phyloP scores from a whole-genome alignment of 1,284 basidiomycete species.

The Moesziomyces sp. region DNA sequence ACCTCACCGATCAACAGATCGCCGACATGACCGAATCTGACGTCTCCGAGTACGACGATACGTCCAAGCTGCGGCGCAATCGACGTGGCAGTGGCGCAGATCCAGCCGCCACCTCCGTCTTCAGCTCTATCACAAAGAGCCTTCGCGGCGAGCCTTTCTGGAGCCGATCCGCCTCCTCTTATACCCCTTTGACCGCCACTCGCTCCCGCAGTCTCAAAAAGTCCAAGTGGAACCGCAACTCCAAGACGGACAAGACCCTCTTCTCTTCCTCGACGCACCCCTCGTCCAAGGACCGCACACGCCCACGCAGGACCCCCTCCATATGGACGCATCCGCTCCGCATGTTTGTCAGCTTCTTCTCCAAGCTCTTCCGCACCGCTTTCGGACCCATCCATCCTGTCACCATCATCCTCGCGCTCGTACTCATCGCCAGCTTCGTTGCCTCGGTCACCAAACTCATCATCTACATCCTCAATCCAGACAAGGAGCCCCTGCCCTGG shows the following conservation, averaged over 20 bases:
- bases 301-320: constrained; percentile 18
- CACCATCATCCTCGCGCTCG: constrained; percentile 51
- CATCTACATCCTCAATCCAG: constrained; percentile 92
- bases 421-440: constrained; percentile 55
- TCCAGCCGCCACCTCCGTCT: constrained; percentile 18
- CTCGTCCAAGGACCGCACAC: constrained; percentile 24
- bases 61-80: constrained; percentile 27
- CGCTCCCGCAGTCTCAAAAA: constrained; percentile 40
- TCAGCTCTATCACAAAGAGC: constrained; percentile 40
- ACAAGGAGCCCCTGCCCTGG: constrained; percentile 94
- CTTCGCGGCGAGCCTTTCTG: constrained; percentile 36
- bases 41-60: constrained; percentile 50
- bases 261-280: constrained; percentile 22
- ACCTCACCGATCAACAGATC: constrained; percentile 37
- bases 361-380: constrained; percentile 45
- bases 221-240: constrained; percentile 39
- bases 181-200: constrained; percentile 18
- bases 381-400: constrained; percentile 55
- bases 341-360: constrained; percentile 34
- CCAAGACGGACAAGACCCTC: constrained; percentile 37
- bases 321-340: constrained; percentile 37
- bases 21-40: constrained; percentile 55
- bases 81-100: constrained; percentile 21
- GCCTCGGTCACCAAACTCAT: constrained; percentile 69
- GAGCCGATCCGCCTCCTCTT: constrained; percentile 28